Percentiles rank a stretch among this genome's conserved stretches.
Evolutionary conservation across 2,329 filamentous ascomycete genomes (phyloP).

Genomic region (Calonectria multiphialidica): DNA sequence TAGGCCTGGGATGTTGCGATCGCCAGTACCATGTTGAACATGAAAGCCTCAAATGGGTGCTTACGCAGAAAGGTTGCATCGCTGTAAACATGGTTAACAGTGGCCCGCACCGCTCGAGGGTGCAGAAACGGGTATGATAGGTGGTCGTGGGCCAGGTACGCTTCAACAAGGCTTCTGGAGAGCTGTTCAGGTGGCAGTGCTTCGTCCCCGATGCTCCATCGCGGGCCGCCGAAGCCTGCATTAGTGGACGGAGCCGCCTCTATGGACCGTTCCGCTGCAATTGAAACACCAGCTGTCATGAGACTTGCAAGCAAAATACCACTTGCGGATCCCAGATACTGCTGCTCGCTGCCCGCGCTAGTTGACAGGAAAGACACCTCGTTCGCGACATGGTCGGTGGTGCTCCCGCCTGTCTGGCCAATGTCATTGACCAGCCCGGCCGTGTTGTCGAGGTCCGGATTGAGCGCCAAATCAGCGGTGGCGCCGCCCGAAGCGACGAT

Average conservation of each 20-base stretch:
- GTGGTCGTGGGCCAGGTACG: conserved; percentile 57
- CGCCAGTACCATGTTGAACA: conserved; percentile 58
- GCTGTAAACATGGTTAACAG: conserved; percentile 38
- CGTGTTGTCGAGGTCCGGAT: not conserved
- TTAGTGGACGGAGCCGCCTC: conserved; percentile 18
- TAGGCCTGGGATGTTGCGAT: conserved; percentile 57
- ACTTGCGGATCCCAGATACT: conserved; percentile 56
- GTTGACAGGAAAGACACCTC: conserved; percentile 53
- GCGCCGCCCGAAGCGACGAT: conserved; percentile 17
- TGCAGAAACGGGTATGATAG: conserved; percentile 57
- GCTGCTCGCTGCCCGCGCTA: conserved; percentile 55
- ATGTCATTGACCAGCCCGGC: not conserved
- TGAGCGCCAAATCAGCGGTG: not conserved
- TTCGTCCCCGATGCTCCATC: conserved; percentile 46
- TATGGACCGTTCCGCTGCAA: not conserved
- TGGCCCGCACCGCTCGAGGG: conserved; percentile 31
- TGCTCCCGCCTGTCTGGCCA: not conserved
- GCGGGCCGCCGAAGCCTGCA: conserved; percentile 19
- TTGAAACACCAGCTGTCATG: conserved; percentile 42
- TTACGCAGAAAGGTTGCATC: conserved; percentile 43
- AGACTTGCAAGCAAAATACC: conserved; percentile 57
- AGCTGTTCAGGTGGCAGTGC: conserved; percentile 42
- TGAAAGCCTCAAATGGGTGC: conserved; percentile 50
- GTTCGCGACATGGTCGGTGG: conserved; percentile 47
- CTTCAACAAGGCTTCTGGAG: conserved; percentile 31